Base-by-base conservation (phyloP, 148 eudicot species). In the Simmondsia chinensis region DNA sequence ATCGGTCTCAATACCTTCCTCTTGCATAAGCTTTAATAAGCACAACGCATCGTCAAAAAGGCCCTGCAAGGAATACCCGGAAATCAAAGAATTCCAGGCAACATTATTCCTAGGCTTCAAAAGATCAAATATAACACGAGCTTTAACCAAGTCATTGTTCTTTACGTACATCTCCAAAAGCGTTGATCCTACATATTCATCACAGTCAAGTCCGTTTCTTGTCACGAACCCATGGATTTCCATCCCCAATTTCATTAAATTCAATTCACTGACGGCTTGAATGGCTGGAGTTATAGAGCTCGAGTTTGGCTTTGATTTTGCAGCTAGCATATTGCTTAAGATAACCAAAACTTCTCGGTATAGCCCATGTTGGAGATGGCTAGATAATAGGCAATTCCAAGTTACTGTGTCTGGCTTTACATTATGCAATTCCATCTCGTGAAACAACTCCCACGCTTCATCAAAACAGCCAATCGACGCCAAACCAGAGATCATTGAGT, bases 111-210 rank as follows among this genome's bases (percentile, higher is more conserved):
- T 65, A 8, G 36, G 52, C 54, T 38, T 76, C 72, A 60, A 57
- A 28, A 51, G 33, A 52, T 73, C 50, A 31, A 80, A 76, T 22
- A 64, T 50, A 36, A 60, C 56, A 44, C 13, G 61, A 41, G 83
- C 83, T 41, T 56, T 60, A 15, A 25, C 46, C 34, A 80, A 15
- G 45, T 56, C 60, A 37, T 56, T 42, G 8, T 40, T 63, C 73
- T 76, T 80, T 41, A 76, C 64, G 33, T 80, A 80, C 88, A 80
- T 80, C 54, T 80, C 80, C 46, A 76, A 24, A 23, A 80, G 50
- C 42, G 79, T 73, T 46, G 88, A 61, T 26, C 63, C 73, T 12
- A 76, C 70, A 53, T 64, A 69, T 2, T 48, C 13, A 48, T 80
- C 75, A 39, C 43, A 32, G 29, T 64, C 66, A 7, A 67, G 50